Evolutionary conservation across 129 eudicot species (phyloP).

Genomic region (Deinandra increscens): DNA sequence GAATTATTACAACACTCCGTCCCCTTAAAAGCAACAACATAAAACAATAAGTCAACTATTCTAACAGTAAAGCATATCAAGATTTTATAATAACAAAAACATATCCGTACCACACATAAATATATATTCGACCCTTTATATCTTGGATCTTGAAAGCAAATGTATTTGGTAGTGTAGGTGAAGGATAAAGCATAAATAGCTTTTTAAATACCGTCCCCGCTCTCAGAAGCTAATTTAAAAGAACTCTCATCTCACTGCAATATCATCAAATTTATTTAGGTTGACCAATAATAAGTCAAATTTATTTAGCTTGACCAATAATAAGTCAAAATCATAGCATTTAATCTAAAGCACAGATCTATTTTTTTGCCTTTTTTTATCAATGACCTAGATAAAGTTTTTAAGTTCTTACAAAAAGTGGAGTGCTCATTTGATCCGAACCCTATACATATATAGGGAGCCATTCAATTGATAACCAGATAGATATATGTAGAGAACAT

Average conservation of each 20-base stretch:
- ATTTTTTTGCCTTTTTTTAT: too few relatives aligned
- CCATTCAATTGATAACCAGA: too few relatives aligned
- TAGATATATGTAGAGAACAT: too few relatives aligned
- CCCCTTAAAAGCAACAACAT: slow-evolving; percentile 19
- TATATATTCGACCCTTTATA: slow-evolving; percentile 77
- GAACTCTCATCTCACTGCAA: slow-evolving; percentile 83
- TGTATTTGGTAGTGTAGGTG: slow-evolving; percentile 43
- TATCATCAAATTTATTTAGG: slow-evolving; percentile 10
- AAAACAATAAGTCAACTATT: slow-evolving; percentile 16
- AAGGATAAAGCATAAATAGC: slow-evolving; percentile 58
- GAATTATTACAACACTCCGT: too few relatives aligned
- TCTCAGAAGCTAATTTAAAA: slow-evolving; percentile 68
- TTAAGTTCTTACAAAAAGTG: too few relatives aligned
- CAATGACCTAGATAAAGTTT: too few relatives aligned
- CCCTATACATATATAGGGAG: too few relatives aligned
- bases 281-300: slow-evolving; percentile 11
- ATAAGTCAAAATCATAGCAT: too few relatives aligned
- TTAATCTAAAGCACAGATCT: too few relatives aligned
- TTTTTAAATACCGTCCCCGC: slow-evolving; percentile 56
- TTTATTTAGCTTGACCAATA: too few relatives aligned
- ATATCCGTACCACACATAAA: slow-evolving; percentile 72
- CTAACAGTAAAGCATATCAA: not conserved
- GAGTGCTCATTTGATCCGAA: too few relatives aligned
- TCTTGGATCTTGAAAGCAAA: slow-evolving; percentile 92
- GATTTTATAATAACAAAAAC: not conserved